These are phyloP conservation scores for Telfairia occidentalis DNA, from an alignment of 331 rosid species.

Conservation along the genomic window DNA sequence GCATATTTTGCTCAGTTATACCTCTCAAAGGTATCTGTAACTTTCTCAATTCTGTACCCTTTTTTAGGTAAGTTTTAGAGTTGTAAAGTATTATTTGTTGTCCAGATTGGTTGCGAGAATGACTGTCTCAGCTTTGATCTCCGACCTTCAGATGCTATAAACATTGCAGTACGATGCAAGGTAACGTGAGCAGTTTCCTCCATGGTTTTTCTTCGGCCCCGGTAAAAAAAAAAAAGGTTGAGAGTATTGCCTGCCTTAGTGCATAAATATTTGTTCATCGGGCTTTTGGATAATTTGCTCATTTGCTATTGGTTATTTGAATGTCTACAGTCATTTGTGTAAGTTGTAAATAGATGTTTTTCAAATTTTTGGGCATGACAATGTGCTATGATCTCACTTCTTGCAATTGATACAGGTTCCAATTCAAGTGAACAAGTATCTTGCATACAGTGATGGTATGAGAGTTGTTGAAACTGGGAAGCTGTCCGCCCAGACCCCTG, in stretches of 20 bases:
- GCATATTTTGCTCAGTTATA: constrained; percentile 92
- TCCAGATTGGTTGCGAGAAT: constrained; percentile 59
- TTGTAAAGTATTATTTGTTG: constrained; percentile 8
- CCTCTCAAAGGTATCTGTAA: constrained; percentile 63
- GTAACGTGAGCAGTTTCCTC: constrained; percentile 28
- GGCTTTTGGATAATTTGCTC: not conserved
- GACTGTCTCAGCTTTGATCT: constrained; percentile 80
- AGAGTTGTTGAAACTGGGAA: constrained; percentile 76
- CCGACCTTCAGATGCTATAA: constrained; percentile 97
- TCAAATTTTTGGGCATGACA: not conserved
- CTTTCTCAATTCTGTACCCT: not conserved
- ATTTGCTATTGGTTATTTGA: not conserved
- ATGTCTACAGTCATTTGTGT: not conserved
- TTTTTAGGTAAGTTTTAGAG: not conserved
- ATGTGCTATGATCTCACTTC: not conserved
- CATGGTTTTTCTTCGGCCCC: not conserved
- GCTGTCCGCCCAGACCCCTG: constrained; percentile 41
- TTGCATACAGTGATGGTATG: constrained; percentile 95
- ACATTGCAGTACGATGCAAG: constrained; percentile 96
- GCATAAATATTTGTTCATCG: not conserved
- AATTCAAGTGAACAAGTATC: constrained; percentile 81
- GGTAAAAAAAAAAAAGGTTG: too few relatives aligned
- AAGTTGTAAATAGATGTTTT: not conserved
- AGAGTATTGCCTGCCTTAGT: not conserved
- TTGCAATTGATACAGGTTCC: constrained; percentile 54